Base-by-base conservation (phyloP, 441 rosid species). In the Arabidopsis hybrid region DNA sequence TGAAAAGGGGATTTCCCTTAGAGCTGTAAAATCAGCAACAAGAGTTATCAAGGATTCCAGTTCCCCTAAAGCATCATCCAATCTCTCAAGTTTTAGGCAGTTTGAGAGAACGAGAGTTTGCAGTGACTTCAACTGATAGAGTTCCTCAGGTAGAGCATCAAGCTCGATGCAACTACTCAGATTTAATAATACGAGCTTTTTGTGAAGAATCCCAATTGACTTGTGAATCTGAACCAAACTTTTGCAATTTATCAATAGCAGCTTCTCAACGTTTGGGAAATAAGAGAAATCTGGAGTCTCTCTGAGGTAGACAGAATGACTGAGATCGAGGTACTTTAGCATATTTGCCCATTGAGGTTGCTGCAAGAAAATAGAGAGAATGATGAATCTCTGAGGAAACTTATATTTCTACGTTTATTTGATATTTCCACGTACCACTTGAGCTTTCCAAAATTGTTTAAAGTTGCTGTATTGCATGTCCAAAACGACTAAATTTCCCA, bases 221-320 rank as follows among this genome's bases (percentile, higher is more conserved):
- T 26, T 26, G 66, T 49, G 51, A 38, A 70, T 12, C 7, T 1
- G 1, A 35, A 36, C 66, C 65, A 69, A 47, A 0, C 57, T 69
- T 45, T 18, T 47, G 12, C 65, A 58, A 26, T 69, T 16, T 17
- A 32, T 5, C 55, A 69, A 2, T 21, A 69, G 1, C 32, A 69
- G 42, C 65, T 69, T 69, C 65, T 69, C 43, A 2, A 69, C 10
- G n/a, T 69, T 69, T 11, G 73, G 72, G 43, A 55, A 21, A 53
- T 39, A 52, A 39, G 61, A 67, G 51, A 67, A 67, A 21, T 67
- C 62, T n/a, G 72, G 72, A 13, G 72, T 68, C 63, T 40, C 52
- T 55, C 0, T 56, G 31, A 29, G 31, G 26, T 21, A 21, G 26
- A 21, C 26, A 21, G 26, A 21, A 21, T 21, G 26, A 21, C 26